Evolutionary conservation across 805 yeast species (phyloP).

Genomic region (Cyberlindnera xylosilytica): DNA sequence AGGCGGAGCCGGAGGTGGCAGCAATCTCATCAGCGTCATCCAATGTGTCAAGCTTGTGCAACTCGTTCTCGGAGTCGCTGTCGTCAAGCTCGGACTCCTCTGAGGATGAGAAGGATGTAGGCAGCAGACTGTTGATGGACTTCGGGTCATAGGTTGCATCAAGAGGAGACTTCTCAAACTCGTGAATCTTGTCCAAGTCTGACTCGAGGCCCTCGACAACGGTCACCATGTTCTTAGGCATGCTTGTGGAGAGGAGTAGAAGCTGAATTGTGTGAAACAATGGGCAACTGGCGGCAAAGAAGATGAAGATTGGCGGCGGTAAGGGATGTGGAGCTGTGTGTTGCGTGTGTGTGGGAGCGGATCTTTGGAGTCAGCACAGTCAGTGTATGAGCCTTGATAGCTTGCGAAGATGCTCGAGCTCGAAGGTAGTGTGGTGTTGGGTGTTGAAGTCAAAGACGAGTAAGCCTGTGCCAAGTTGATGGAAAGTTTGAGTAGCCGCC

Average conservation of each 20-base stretch:
- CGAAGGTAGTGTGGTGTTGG: no score
- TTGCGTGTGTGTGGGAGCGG: no score
- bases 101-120: slow-evolving; percentile 22
- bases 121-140: slow-evolving; percentile 18
- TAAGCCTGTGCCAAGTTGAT: no score
- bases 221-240: slow-evolving; percentile 14
- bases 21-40: slow-evolving; percentile 14
- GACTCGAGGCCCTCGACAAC: slow-evolving; percentile 17
- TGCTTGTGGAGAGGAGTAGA: no score
- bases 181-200: slow-evolving; percentile 7
- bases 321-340: no score
- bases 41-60: slow-evolving; percentile 16
- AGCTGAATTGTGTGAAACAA: no score
- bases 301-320: no score
- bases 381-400: not conserved
- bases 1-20: slow-evolving; percentile 12
- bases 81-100: slow-evolving; percentile 26
- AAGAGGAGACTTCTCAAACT: slow-evolving; percentile 10
- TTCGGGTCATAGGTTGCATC: slow-evolving; percentile 11
- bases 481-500: no score
- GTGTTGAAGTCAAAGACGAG: no score
- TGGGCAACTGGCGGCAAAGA: no score
- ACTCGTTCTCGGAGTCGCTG: slow-evolving; percentile 20
- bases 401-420: no score
- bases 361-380: not conserved